Evolutionary conservation across 2,329 filamentous ascomycete species (phyloP).

Genomic region (Aotearoamyces nothofagi): DNA sequence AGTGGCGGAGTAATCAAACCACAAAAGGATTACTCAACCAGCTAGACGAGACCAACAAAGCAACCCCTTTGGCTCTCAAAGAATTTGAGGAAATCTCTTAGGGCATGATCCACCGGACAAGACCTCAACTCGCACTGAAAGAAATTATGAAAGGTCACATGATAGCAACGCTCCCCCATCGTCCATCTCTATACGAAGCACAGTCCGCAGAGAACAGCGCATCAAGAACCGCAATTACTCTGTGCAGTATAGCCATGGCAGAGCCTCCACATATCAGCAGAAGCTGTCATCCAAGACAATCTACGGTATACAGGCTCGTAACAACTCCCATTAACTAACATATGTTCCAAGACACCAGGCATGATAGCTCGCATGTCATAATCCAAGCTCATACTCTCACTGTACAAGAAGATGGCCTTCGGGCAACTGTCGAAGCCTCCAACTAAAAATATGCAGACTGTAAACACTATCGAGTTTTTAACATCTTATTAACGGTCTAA

Average conservation of each 20-base stretch:
- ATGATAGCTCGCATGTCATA: slow-evolving; percentile 32
- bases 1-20: slow-evolving; percentile 52
- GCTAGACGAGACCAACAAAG: slow-evolving; percentile 45
- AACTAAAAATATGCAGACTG: slow-evolving; percentile 31
- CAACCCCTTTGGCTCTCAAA: slow-evolving; percentile 48
- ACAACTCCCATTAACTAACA: slow-evolving; percentile 29
- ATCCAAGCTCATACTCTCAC: slow-evolving; percentile 32
- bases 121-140: slow-evolving; percentile 27
- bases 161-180: slow-evolving; percentile 38
- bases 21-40: slow-evolving; percentile 37
- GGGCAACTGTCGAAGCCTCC: slow-evolving; percentile 34
- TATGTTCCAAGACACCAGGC: slow-evolving; percentile 36
- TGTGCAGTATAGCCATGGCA: slow-evolving; percentile 29
- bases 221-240: slow-evolving; percentile 37
- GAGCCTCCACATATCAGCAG: slow-evolving; percentile 28
- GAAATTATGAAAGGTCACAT: slow-evolving; percentile 45
- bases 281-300: slow-evolving; percentile 28
- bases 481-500: slow-evolving; percentile 34
- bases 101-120: slow-evolving; percentile 23
- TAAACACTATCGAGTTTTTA: slow-evolving; percentile 35
- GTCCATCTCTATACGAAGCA: slow-evolving; percentile 31
- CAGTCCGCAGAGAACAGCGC: slow-evolving; percentile 34
- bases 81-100: slow-evolving; percentile 49
- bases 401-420: slow-evolving; percentile 31
- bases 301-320: slow-evolving; percentile 32